A percentile compares a stretch with the other conserved stretches of the same genome.
phyloP scores from a whole-genome alignment of 2,329 filamentous ascomycete genomes.

The Grosmannia clavigera region DNA sequence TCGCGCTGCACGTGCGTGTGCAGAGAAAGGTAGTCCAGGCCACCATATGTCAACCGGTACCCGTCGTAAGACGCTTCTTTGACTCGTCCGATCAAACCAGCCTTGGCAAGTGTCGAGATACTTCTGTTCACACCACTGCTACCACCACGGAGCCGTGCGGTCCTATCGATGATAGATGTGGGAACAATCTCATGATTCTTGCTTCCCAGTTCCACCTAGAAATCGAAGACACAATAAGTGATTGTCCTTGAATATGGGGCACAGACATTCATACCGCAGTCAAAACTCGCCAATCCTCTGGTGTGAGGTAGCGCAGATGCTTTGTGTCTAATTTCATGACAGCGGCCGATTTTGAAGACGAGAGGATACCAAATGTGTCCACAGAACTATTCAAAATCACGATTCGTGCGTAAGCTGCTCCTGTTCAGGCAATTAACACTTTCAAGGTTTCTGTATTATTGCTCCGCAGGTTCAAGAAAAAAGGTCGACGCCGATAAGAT shows the following conservation, averaged over 20 bases:
- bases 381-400: background rate
- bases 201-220: constrained; percentile 79
- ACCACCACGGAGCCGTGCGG: constrained; percentile 69
- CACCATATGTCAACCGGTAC: constrained; percentile 91
- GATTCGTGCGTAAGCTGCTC: background rate
- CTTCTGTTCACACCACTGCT: constrained; percentile 68
- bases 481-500: constrained; percentile 5
- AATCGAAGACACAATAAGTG: background rate
- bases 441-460: background rate
- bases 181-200: constrained; percentile 97
- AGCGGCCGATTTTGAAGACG: constrained; percentile 3
- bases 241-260: background rate
- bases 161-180: constrained; percentile 72
- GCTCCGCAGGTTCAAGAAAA: background rate
- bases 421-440: background rate
- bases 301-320: constrained; percentile 79
- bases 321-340: constrained; percentile 92
- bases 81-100: constrained; percentile 77
- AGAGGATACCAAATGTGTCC: background rate
- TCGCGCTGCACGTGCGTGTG: constrained; percentile 75
- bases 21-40: constrained; percentile 92
- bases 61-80: constrained; percentile 97
- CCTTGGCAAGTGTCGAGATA: constrained; percentile 86
- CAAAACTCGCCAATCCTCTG: constrained; percentile 92
- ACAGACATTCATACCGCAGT: constrained; percentile 55